These are phyloP conservation scores for Talaromyces sp. DNA, from an alignment of 2,329 filamentous ascomycete genomes.

Conservation along the genomic window DNA sequence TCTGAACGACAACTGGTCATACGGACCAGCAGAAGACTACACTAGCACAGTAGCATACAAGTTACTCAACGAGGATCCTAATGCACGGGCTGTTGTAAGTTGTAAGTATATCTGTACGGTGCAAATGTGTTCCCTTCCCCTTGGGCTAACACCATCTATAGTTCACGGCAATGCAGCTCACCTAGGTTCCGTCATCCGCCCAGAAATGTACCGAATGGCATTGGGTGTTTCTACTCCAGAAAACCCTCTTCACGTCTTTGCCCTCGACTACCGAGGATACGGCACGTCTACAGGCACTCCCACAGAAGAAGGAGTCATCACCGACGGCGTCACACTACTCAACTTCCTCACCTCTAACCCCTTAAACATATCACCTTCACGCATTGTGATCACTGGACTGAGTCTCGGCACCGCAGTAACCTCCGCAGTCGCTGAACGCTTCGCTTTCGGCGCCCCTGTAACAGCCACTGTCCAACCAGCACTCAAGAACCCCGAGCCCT, in stretches of 20 bases:
- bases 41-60: slow-evolving; percentile 49
- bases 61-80: slow-evolving; percentile 49
- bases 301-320: slow-evolving; percentile 74
- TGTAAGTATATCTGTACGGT: slow-evolving; percentile 7
- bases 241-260: slow-evolving; percentile 68
- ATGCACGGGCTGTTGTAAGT: slow-evolving; percentile 54
- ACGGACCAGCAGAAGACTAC: slow-evolving; percentile 50
- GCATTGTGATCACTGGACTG: slow-evolving; percentile 79
- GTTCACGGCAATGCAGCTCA: slow-evolving; percentile 73
- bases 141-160: slow-evolving; percentile 15
- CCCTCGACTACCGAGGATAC: slow-evolving; percentile 88
- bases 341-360: slow-evolving; percentile 59
- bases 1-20: slow-evolving; percentile 54
- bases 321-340: slow-evolving; percentile 70
- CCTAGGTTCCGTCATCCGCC: slow-evolving; percentile 72
- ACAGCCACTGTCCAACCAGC: slow-evolving; percentile 40
- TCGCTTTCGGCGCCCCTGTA: slow-evolving; percentile 47
- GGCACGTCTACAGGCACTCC: slow-evolving; percentile 77
- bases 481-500: slow-evolving; percentile 52
- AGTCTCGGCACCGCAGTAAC: slow-evolving; percentile 85
- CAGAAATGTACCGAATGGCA: slow-evolving; percentile 72
- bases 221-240: slow-evolving; percentile 65
- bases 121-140: not conserved
- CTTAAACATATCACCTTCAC: slow-evolving; percentile 62
- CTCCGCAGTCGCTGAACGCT: slow-evolving; percentile 69